Evolutionary conservation across 1,139 yeast species (phyloP).

Genomic region (Saccharomycopsis crataegensis): DNA sequence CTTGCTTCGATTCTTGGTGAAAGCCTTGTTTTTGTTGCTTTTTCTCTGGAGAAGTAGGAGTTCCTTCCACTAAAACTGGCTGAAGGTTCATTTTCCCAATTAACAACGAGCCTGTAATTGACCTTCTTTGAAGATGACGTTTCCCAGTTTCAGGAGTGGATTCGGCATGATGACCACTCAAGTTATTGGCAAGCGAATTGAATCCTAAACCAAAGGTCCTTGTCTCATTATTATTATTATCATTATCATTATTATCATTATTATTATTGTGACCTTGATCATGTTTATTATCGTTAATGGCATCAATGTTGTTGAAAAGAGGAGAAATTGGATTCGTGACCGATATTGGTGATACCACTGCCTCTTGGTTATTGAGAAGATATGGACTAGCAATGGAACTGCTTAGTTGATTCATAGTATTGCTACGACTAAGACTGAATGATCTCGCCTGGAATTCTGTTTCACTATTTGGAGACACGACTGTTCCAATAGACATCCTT

Average conservation of each 20-base stretch:
- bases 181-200: background rate
- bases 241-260: background rate
- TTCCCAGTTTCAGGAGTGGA: background rate
- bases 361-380: background rate
- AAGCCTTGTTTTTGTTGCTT: background rate
- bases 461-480: constrained; percentile 5
- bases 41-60: constrained; percentile 14
- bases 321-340: too few relatives aligned
- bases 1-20: background rate
- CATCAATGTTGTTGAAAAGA: background rate
- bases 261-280: background rate
- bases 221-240: constrained; percentile 1
- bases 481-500: constrained; percentile 6
- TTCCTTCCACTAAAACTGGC: constrained; percentile 16
- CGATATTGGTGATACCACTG: background rate
- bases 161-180: background rate
- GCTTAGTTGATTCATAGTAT: constrained; percentile 8
- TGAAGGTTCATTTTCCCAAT: constrained; percentile 20
- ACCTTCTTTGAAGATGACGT: constrained; percentile 13
- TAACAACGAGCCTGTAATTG: constrained; percentile 19
- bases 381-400: background rate
- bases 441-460: constrained; percentile 13
- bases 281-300: background rate
- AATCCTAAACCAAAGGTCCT: background rate
- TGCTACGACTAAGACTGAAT: constrained; percentile 14